phyloP scores from a whole-genome alignment of 73 alveolate genomes.

The Stentor coeruleus region DNA sequence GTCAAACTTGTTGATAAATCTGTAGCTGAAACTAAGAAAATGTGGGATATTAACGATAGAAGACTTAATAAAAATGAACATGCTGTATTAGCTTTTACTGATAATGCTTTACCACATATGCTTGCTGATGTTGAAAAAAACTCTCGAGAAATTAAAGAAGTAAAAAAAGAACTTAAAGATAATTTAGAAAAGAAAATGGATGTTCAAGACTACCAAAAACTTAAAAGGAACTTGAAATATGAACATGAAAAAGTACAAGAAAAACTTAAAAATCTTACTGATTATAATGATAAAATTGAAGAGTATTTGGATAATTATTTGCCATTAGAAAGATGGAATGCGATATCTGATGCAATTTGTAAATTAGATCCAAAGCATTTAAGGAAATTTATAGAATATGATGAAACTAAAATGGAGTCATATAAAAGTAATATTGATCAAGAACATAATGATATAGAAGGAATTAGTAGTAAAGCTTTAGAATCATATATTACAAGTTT shows the following conservation, averaged over 20 bases:
- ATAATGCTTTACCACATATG: not conserved
- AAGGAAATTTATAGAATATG: not conserved
- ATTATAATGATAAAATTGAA: not conserved
- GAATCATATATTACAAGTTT: not conserved
- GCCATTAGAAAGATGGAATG: not conserved
- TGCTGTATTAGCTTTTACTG: constrained; percentile 1
- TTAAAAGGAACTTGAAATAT: not conserved
- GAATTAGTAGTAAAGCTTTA: not conserved
- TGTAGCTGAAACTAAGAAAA: not conserved
- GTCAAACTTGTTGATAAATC: not conserved
- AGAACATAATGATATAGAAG: not conserved
- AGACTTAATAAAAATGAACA: not conserved
- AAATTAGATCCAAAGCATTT: not conserved
- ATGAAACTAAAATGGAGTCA: not conserved
- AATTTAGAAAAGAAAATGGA: not conserved
- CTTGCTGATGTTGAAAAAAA: constrained; percentile 2
- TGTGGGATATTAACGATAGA: not conserved
- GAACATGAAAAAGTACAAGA: not conserved
- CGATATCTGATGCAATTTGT: not conserved
- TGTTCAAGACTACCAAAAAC: not conserved
- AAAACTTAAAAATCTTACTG: not conserved
- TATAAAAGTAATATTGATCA: too few species aligned
- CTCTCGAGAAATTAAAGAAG: not conserved
- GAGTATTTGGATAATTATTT: not conserved
- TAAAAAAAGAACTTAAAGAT: not conserved